Evolutionary conservation across 2,329 filamentous ascomycete species (phyloP), one percentile per base, ranked within the genome.

Genomic region (Dactylellina sp.): DNA sequence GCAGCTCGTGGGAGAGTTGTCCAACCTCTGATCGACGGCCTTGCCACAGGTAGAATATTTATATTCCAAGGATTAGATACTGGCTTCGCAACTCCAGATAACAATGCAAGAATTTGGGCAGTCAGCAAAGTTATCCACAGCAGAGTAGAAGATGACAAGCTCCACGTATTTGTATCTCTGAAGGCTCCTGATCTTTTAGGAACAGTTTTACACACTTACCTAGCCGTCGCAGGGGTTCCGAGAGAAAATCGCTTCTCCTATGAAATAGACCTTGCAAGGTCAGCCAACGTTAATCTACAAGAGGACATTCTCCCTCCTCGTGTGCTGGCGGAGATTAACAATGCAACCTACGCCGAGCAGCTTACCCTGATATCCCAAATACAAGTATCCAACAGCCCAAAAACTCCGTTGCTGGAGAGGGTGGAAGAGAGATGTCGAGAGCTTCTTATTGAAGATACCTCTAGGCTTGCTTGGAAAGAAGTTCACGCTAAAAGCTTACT

Each of bases 171-270:
- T 52, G 78, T 83, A 12, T 84, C 83, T 2, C 81, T 82, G 52
- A 83, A 83, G 40, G 81, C 81, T 1, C 79, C 80, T n/a, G 83
- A 83, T 52, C 74, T 84, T 6, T 78, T 79, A 18, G 81, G 82
- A 14, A 82, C 82, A 5, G 77, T 84, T 2, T 71, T 84, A 7
- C 83, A 85, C 66, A 83, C 83, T 1, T 84, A 82, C 71, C 77
- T 84, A 2, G 83, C 83, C 0, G 81, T 80, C 32, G 80, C 80
- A 55, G 82, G 81, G 16, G 80, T 81, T 20, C 77, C 80, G 22
- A 80, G 83, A 3, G 78, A 81, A 62, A 77, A 82, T 52, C 83
- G 82, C 64, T 81, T 83, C 40, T 79, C 81, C 50, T 79, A 79
- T 1, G 83, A 84, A 75, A 78, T 79, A 1, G 78, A 79, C 12